Conservation (phyloP, 352 stramenopile species). For the Phytophthora constricta region DNA sequence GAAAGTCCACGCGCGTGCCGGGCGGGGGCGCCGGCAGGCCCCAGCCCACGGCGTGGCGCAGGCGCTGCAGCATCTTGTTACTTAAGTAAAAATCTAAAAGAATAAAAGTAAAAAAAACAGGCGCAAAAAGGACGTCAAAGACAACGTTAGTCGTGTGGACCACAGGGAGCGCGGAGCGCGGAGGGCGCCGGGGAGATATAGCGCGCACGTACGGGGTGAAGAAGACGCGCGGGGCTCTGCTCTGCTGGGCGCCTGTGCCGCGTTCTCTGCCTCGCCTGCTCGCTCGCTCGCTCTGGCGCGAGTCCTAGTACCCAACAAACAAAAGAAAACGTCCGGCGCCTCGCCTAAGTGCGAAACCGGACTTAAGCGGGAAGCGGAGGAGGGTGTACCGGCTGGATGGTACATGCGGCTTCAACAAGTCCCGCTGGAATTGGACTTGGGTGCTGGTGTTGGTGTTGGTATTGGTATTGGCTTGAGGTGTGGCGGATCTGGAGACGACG, state of each 20-base stretch:
- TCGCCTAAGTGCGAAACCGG: too few relatives aligned
- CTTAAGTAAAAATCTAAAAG: slow-evolving; percentile 11
- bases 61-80: slow-evolving; percentile 77
- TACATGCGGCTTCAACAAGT: background rate
- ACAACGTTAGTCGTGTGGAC: too few relatives aligned
- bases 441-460: too few relatives aligned
- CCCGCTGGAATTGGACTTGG: too few relatives aligned
- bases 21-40: slow-evolving; percentile 60
- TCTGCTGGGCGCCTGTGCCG: background rate
- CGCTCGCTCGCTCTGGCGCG: slow-evolving; percentile 4
- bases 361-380: too few relatives aligned
- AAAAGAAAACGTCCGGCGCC: slow-evolving; percentile 20
- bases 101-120: background rate
- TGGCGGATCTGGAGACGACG: too few relatives aligned
- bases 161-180: too few relatives aligned
- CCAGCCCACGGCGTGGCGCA: slow-evolving; percentile 82
- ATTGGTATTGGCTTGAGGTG: too few relatives aligned
- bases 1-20: slow-evolving; percentile 83
- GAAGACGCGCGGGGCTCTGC: background rate
- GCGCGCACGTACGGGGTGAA: background rate
- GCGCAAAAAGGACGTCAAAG: too few relatives aligned
- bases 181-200: too few relatives aligned
- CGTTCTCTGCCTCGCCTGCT: slow-evolving; percentile 2
- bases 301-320: slow-evolving; percentile 25
- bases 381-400: too few relatives aligned